Evolutionary conservation across 257 asterid species (phyloP), one percentile per base, ranked within the genome.

Genomic region (Parsonsia alboflavescens): DNA sequence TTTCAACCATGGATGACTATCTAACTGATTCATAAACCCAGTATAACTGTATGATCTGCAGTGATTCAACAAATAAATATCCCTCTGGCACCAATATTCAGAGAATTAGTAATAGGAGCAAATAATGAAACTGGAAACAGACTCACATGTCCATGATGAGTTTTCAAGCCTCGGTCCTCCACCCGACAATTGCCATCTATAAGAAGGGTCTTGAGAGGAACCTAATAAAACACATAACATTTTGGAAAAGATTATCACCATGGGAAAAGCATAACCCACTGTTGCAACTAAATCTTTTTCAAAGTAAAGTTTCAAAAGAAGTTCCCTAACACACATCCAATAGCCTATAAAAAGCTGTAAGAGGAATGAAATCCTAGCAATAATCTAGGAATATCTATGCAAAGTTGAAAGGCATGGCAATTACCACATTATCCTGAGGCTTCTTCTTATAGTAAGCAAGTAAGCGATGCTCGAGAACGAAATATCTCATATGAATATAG

Each of bases 81-180:
- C 50, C 67, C 19, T 39, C 49, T 39, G 30, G 50, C 70, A 65
- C 70, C 22, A 39, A 41, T 42, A 36, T 19, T 64, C 48, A 17
- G 46, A 36, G 49, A 70, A 26, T 26, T 7, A 49, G 26, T 11
- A 17, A 33, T 4, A 10, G 17, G 42, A 62, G 68, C 66, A 77
- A 53, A 63, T 12, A 64, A 41, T 73, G 74, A 62, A 50, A 74
- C 57, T 39, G 69, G 15, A 30, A 72, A 74, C 75, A 33, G 70
- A 68, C 94, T 88, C 84, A 93, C 98, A 76, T 88, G 98, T 80
- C 96, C 98, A 80, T 93, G 97, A 75, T 93, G 98, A 69, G 97
- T 88, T 92, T 93, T 91, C 84, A 93, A 83, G 77, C 97, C 97
- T 77, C 96, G 89, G 62, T 91, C 98, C 84, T 93, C 98, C 89